Conservation (phyloP, 2,329 filamentous ascomycete species). For the Madurella mycetomatis region DNA sequence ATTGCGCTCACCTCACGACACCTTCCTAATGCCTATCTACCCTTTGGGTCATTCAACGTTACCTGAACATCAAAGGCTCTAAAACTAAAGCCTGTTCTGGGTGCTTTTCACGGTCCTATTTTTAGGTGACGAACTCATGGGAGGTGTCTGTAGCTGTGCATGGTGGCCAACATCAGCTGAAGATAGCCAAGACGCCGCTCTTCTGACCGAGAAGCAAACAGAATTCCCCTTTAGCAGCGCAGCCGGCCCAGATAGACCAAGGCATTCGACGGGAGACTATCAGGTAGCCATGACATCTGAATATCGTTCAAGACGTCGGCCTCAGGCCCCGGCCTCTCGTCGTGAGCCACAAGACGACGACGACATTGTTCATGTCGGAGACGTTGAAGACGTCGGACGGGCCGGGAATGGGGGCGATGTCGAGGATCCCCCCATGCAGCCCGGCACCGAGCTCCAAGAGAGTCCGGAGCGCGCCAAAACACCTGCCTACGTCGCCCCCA, state of each 20-base stretch:
- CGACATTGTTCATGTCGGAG: not conserved
- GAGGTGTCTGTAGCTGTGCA: not conserved
- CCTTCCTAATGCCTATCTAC: too few species aligned
- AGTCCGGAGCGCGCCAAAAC: constrained; percentile 19
- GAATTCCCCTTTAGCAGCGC: not conserved
- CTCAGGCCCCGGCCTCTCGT: not conserved
- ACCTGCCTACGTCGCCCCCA: constrained; percentile 39
- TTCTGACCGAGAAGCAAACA: not conserved
- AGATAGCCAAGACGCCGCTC: not conserved
- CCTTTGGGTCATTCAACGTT: too few species aligned
- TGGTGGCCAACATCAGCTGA: not conserved
- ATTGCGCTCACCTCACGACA: not conserved
- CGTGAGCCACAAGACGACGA: constrained; percentile 9
- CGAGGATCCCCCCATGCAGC: constrained; percentile 1
- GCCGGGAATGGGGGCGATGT: constrained; percentile 1
- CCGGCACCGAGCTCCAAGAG: constrained; percentile 1
- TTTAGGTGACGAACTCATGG: not conserved
- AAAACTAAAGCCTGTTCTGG: too few species aligned
- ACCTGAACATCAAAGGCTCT: too few species aligned
- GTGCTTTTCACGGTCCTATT: too few species aligned
- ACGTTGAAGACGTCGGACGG: constrained; percentile 3
- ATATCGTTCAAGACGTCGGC: not conserved
- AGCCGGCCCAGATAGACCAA: not conserved
- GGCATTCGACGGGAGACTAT: not conserved
- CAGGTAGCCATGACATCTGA: constrained; percentile 15